These are phyloP conservation scores for Coniosporium tulheliwenetii DNA, from an alignment of 2,329 filamentous ascomycete species.

Conservation along the genomic window DNA sequence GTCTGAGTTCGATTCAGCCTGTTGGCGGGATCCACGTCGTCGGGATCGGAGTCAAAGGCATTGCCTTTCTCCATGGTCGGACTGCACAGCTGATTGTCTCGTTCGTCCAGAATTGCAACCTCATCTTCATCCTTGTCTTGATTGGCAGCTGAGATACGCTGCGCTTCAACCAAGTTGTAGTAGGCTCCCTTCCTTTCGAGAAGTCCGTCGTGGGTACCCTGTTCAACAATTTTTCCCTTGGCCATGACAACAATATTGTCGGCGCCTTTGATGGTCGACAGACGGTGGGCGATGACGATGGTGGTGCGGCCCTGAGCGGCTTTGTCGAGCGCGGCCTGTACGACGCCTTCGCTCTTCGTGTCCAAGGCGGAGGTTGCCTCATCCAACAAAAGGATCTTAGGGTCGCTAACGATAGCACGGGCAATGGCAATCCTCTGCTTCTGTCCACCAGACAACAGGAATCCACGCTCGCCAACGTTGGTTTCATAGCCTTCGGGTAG, in stretches of 20 bases:
- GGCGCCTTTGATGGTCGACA: slow-evolving; percentile 86
- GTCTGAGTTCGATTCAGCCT: slow-evolving; percentile 39
- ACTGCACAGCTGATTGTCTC: slow-evolving; percentile 11
- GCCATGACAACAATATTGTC: slow-evolving; percentile 95
- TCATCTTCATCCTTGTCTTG: slow-evolving; percentile 39
- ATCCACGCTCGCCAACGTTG: slow-evolving; percentile 87
- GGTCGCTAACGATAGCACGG: slow-evolving; percentile 76
- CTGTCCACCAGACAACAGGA: slow-evolving; percentile 83
- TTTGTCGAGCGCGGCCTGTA: slow-evolving; percentile 80
- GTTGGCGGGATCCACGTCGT: slow-evolving; percentile 42
- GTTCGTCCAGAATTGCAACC: slow-evolving; percentile 12
- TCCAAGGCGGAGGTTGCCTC: slow-evolving; percentile 91
- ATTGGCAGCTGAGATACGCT: slow-evolving; percentile 54
- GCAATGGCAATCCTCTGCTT: slow-evolving; percentile 96
- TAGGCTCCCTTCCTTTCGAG: slow-evolving; percentile 60
- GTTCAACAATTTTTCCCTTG: slow-evolving; percentile 73
- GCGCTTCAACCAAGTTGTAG: slow-evolving; percentile 71
- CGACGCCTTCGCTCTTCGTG: slow-evolving; percentile 85
- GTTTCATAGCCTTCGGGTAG: slow-evolving; percentile 87
- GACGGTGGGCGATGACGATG: slow-evolving; percentile 86
- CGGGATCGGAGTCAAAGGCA: slow-evolving; percentile 34
- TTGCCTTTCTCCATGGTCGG: slow-evolving; percentile 14
- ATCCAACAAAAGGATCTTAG: slow-evolving; percentile 81
- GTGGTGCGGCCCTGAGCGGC: slow-evolving; percentile 80
- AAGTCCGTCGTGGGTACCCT: slow-evolving; percentile 73